Evolutionary conservation across 345 rosid species (phyloP).

Genomic region (Populus davidiana): DNA sequence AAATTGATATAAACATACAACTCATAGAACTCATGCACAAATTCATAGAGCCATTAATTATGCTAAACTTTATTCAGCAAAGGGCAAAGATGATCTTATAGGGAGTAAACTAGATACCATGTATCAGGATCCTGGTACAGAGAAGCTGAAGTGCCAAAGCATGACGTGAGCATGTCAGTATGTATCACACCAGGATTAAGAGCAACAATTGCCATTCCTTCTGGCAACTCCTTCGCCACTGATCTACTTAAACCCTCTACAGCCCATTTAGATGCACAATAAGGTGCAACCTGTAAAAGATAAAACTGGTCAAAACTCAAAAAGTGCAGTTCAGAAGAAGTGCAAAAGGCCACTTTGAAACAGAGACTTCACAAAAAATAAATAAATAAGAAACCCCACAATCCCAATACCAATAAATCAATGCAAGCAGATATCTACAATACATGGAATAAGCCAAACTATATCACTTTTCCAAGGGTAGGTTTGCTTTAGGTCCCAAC

Average conservation of each 20-base stretch:
- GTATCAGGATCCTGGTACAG: slow-evolving; percentile 82
- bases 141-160: slow-evolving; percentile 82
- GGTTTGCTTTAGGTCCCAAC: too few relatives aligned
- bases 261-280: slow-evolving; percentile 99
- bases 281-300: slow-evolving; percentile 78
- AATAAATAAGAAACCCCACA: too few relatives aligned
- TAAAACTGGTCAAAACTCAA: neutral
- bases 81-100: too few relatives aligned
- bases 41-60: too few relatives aligned
- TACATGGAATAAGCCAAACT: too few relatives aligned
- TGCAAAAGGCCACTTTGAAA: neutral
- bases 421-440: too few relatives aligned
- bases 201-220: slow-evolving; percentile 85
- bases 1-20: neutral
- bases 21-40: too few relatives aligned
- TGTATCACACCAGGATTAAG: slow-evolving; percentile 89
- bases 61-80: too few relatives aligned
- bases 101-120: slow-evolving; percentile 45
- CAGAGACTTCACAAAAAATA: too few relatives aligned
- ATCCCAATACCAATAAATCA: too few relatives aligned
- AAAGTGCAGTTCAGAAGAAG: neutral
- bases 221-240: slow-evolving; percentile 86
- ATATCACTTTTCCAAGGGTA: too few relatives aligned
- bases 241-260: slow-evolving; percentile 88
- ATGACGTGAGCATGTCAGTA: slow-evolving; percentile 86